phyloP scores from a whole-genome alignment of 2,329 filamentous ascomycete genomes.

The Fusarium guadeloupense region DNA sequence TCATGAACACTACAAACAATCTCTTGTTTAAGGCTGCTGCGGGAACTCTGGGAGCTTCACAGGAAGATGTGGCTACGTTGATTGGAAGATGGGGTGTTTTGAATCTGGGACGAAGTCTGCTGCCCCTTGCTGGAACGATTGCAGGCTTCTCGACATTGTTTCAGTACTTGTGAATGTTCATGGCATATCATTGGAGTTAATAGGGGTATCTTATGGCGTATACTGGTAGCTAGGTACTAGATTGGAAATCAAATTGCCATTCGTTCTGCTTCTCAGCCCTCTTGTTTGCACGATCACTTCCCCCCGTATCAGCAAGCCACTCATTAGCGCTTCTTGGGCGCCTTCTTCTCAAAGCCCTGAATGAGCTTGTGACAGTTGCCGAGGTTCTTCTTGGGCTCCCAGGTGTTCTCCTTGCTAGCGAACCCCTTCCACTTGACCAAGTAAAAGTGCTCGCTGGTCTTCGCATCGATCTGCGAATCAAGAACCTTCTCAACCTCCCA shows the following conservation, averaged over 20 bases:
- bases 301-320: neutral
- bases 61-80: constrained; percentile 37
- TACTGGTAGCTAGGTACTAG: neutral
- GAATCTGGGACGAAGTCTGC: constrained; percentile 45
- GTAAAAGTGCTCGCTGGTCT: constrained; percentile 54
- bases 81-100: constrained; percentile 40
- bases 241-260: neutral
- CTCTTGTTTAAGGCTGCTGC: constrained; percentile 43
- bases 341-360: constrained; percentile 48
- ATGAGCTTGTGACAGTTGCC: constrained; percentile 51
- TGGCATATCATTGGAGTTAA: neutral
- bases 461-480: constrained; percentile 50
- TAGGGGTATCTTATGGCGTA: neutral
- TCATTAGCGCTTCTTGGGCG: neutral
- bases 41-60: constrained; percentile 23
- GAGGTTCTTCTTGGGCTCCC: constrained; percentile 62
- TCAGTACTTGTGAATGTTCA: constrained; percentile 16
- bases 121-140: constrained; percentile 45
- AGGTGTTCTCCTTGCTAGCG: constrained; percentile 56
- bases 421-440: constrained; percentile 65
- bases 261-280: neutral
- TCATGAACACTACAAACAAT: constrained; percentile 51
- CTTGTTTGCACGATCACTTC: neutral
- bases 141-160: constrained; percentile 38
- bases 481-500: constrained; percentile 61